Base-by-base conservation (phyloP, 495 filamentous ascomycete species). In the Sabuloglossum arenarium region DNA sequence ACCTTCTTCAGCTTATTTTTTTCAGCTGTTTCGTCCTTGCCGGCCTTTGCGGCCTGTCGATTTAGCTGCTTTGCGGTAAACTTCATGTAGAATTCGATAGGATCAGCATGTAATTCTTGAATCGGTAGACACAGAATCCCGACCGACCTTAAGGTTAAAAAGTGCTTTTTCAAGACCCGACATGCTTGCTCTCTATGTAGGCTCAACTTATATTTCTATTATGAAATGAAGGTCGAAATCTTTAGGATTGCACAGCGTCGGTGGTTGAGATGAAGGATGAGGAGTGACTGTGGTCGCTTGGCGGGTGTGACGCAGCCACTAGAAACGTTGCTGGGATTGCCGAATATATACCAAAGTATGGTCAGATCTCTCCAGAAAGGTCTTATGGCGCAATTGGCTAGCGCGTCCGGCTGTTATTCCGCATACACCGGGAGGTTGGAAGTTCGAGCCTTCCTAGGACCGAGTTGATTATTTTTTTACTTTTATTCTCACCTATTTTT, bases 11-110 rank as follows among this genome's bases (percentile, higher is more conserved):
- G 75, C 68, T 89, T 87, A 63, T 81, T 78, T 71, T 87, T 86
- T 67, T 89, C 78, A 27, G 79, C 72, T 57, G 79, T 82, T 66
- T 88, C 86, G 66, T 89, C 85, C 68, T 88, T 88, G 55, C 79
- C 77, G 19, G 86, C 86, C 66, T 87, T 88, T 57, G 77, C 77
- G 11, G 85, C 81, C 71, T 90, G 85, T 59, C 85, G 73, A 56
- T 85, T 85, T 55, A 87, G 76, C 67, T 86, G 82, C 67, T 89
- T 89, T 24, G 85, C 80, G 57, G 86, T 88, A 72, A 90, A 88
- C 83, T 88, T 63, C 55, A 57, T 51, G 31, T 54, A 55, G 1
- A 32, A 28, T 53, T 28, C 16, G 6, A 27, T n/a, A 16, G 6
- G 52, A 19, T 34, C 21, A 39, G 54, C 28, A 14, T 12, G 39